Evolutionary conservation across 306 rosid genomes (phyloP).

Genomic region (Aeschynomene evenia): DNA sequence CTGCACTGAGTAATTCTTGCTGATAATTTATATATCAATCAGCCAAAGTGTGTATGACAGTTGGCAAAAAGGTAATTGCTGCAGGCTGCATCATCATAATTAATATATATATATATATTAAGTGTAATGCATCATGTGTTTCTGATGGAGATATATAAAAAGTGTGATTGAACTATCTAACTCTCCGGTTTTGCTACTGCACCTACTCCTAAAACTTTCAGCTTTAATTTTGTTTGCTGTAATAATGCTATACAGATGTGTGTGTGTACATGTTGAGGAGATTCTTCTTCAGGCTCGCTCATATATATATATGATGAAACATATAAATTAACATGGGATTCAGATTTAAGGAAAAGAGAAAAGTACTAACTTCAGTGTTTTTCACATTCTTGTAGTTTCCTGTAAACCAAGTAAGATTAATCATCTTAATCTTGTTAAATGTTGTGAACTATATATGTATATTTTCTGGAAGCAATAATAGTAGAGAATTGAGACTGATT

Average conservation of each 20-base stretch:
- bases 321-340: neutral
- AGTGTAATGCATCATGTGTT: slow-evolving; percentile 42
- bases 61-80: slow-evolving; percentile 36
- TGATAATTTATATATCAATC: too few relatives aligned
- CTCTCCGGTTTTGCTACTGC: too few relatives aligned
- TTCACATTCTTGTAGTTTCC: neutral
- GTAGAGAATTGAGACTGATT: too few relatives aligned
- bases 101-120: too few relatives aligned
- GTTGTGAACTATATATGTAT: neutral
- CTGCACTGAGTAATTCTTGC: slow-evolving; percentile 34
- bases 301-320: too few relatives aligned
- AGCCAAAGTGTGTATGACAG: slow-evolving; percentile 39
- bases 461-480: too few relatives aligned
- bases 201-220: too few relatives aligned
- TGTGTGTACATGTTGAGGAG: too few relatives aligned
- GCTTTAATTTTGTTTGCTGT: slow-evolving; percentile 14
- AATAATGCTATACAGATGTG: neutral
- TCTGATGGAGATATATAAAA: slow-evolving; percentile 25
- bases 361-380: neutral
- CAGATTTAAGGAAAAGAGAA: neutral
- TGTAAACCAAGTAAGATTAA: neutral
- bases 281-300: slow-evolving; percentile 4
- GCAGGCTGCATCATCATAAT: too few relatives aligned
- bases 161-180: too few relatives aligned
- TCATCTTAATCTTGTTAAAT: neutral